Percentiles rank a stretch among this genome's conserved stretches.
phyloP scores from a whole-genome alignment of 495 filamentous ascomycete species.

The Neurospora sp. region DNA sequence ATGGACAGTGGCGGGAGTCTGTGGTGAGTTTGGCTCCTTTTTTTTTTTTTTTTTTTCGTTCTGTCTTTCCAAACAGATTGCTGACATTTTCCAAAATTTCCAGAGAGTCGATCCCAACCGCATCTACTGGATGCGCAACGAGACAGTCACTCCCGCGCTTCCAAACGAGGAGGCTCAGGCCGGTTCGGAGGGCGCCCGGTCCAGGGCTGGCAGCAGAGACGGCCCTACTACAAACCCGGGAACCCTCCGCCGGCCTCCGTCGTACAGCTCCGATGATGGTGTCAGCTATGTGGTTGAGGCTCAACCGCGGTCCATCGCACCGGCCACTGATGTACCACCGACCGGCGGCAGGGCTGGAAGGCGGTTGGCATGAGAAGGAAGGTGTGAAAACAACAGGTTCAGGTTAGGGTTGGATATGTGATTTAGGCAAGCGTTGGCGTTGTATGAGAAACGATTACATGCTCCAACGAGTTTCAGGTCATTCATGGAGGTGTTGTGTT shows the following conservation, averaged over 20 bases:
- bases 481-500: too few species aligned
- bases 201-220: slow-evolving; percentile 8
- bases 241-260: slow-evolving; percentile 47
- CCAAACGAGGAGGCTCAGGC: background rate
- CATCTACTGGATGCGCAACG: slow-evolving; percentile 65
- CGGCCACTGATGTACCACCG: slow-evolving; percentile 31
- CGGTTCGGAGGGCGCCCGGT: background rate
- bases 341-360: slow-evolving; percentile 22
- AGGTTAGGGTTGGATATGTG: background rate
- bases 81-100: slow-evolving; percentile 1
- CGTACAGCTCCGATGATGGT: slow-evolving; percentile 62
- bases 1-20: slow-evolving; percentile 73
- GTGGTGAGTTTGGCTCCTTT: slow-evolving; percentile 51
- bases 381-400: background rate
- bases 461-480: background rate
- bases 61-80: background rate
- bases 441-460: background rate
- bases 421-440: background rate
- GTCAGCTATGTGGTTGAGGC: slow-evolving; percentile 58
- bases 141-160: slow-evolving; percentile 16
- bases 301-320: slow-evolving; percentile 42
- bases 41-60: background rate
- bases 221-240: background rate
- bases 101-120: slow-evolving; percentile 70
- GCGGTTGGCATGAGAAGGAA: slow-evolving; percentile 7